Conservation (phyloP, 78 protist species). For the Cyanophora paradoxa region DNA sequence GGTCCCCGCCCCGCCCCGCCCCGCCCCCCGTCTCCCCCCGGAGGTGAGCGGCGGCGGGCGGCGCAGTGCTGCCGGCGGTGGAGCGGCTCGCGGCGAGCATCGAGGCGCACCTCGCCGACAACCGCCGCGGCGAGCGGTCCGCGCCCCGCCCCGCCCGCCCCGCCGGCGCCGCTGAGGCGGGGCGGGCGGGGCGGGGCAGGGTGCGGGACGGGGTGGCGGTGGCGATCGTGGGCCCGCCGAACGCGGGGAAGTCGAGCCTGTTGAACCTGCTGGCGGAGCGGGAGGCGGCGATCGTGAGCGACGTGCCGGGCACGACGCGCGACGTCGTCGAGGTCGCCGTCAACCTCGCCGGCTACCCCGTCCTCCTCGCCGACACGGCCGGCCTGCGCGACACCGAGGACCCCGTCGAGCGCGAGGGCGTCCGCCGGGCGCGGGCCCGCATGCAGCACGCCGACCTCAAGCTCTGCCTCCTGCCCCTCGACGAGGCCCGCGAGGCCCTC, state of each 20-base stretch:
- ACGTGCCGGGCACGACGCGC: slow-evolving; percentile 83
- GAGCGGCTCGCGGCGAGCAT: slow-evolving; percentile 6
- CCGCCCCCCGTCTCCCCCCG: neutral
- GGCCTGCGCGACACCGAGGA: slow-evolving; percentile 63
- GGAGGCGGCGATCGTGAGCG: slow-evolving; percentile 77
- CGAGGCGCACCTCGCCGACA: slow-evolving; percentile 41
- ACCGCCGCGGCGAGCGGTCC: slow-evolving; percentile 48
- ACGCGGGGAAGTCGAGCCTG: slow-evolving; percentile 63
- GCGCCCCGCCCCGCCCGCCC: neutral
- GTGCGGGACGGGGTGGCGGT: slow-evolving; percentile 17
- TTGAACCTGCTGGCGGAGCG: slow-evolving; percentile 74
- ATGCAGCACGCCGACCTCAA: neutral
- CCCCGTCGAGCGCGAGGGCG: slow-evolving; percentile 51
- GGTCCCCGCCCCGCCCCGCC: neutral
- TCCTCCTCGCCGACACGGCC: slow-evolving; percentile 77
- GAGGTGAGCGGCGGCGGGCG: neutral
- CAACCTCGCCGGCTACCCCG: slow-evolving; percentile 75
- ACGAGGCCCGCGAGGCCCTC: neutral
- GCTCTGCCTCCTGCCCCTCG: neutral
- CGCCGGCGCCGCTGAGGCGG: neutral
- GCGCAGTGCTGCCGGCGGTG: neutral
- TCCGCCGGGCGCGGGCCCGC: neutral
- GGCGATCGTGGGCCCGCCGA: slow-evolving; percentile 57
- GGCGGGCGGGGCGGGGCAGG: neutral
- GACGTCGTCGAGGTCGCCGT: slow-evolving; percentile 73